phyloP scores from a whole-genome alignment of 768 basidiomycete species.

The Xerocomellus chrysenteron region DNA sequence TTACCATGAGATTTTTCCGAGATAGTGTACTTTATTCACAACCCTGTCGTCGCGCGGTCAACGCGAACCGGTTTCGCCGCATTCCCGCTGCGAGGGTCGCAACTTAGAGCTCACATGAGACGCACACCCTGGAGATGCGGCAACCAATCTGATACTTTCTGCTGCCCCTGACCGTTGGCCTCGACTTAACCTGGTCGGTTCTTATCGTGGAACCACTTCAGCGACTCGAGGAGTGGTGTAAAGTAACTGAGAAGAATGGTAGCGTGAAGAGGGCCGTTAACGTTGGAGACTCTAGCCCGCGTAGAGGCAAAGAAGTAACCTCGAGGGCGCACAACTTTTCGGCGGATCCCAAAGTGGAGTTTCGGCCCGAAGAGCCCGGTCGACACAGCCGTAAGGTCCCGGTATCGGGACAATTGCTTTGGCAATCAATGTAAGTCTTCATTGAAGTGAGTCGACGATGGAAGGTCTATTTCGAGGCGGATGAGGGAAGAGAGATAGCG shows the following conservation, averaged over 20 bases:
- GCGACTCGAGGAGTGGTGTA: conserved; percentile 61
- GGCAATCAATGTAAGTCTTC: conserved; percentile 59
- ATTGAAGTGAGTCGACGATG: conserved; percentile 65
- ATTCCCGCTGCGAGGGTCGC: no score
- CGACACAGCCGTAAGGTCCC: conserved; percentile 68
- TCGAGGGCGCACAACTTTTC: conserved; percentile 50
- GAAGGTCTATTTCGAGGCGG: conserved; percentile 75
- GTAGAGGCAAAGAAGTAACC: conserved; percentile 67
- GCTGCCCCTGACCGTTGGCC: background rate
- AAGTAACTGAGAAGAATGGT: conserved; percentile 75
- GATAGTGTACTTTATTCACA: no score
- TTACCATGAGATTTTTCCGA: no score
- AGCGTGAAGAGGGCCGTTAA: conserved; percentile 64
- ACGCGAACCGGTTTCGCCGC: no score
- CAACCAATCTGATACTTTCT: no score
- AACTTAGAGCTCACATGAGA: no score
- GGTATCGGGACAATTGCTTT: conserved; percentile 59
- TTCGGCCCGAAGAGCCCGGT: conserved; percentile 46
- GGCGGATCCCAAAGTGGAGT: conserved; percentile 53
- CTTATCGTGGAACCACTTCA: conserved; percentile 80
- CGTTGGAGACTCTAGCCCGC: conserved; percentile 68
- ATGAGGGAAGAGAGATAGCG: conserved; percentile 51
- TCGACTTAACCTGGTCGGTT: conserved; percentile 69
- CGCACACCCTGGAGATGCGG: no score
- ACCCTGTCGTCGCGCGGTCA: no score